These are phyloP conservation scores for Colletotrichum truncatum DNA, from an alignment of 2,329 filamentous ascomycete genomes.

Conservation along the genomic window DNA sequence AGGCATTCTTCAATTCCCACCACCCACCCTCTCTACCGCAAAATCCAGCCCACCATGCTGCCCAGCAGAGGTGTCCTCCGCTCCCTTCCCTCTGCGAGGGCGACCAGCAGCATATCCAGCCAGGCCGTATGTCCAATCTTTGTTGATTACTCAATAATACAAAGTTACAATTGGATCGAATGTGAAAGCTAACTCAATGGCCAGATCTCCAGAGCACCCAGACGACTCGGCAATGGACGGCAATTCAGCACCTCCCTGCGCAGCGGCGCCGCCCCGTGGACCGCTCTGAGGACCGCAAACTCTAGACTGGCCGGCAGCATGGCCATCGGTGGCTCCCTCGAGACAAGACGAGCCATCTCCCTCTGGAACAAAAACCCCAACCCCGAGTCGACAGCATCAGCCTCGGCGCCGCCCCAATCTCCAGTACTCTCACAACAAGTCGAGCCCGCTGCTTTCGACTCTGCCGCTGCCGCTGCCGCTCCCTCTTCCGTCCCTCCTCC, in stretches of 20 bases:
- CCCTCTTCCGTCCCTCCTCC: slow-evolving; percentile 42
- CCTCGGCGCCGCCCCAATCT: slow-evolving; percentile 33
- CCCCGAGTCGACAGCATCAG: slow-evolving; percentile 20
- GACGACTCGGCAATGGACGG: slow-evolving; percentile 44
- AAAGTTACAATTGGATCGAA: too few relatives aligned
- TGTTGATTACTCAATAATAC: too few relatives aligned
- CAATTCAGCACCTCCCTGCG: slow-evolving; percentile 43
- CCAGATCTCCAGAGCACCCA: slow-evolving; percentile 34
- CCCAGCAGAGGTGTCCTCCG: slow-evolving; percentile 55
- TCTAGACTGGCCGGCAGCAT: slow-evolving; percentile 35
- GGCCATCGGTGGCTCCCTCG: slow-evolving; percentile 38
- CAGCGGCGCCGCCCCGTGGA: slow-evolving; percentile 7
- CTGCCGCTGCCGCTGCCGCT: slow-evolving; percentile 19
- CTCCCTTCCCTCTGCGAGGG: slow-evolving; percentile 45
- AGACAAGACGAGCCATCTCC: slow-evolving; percentile 24
- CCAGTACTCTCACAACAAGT: slow-evolving; percentile 7
- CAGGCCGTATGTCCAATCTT: slow-evolving; percentile 38
- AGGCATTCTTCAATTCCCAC: slow-evolving; percentile 19
- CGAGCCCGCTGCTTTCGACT: slow-evolving; percentile 10
- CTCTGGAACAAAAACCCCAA: slow-evolving; percentile 31
- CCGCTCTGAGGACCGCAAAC: slow-evolving; percentile 6
- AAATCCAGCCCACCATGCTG: slow-evolving; percentile 47
- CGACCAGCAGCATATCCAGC: slow-evolving; percentile 35
- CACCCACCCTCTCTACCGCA: slow-evolving; percentile 29
- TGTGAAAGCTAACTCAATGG: slow-evolving; percentile 3